phyloP scores from a whole-genome alignment of 1,284 basidiomycete species.

The Pisolithus thermaeus region DNA sequence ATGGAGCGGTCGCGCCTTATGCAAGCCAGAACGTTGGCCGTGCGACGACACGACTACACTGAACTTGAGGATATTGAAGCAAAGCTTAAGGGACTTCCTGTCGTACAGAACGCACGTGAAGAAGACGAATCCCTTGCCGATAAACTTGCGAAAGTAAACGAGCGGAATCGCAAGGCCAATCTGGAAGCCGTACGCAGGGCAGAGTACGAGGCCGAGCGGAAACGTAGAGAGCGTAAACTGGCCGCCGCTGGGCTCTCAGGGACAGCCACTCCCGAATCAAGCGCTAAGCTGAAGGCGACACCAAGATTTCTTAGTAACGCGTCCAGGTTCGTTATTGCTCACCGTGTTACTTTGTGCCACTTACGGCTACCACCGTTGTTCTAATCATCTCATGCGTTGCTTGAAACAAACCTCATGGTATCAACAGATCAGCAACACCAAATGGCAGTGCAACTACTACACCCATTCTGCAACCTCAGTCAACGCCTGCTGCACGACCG shows the following conservation, averaged over 20 bases:
- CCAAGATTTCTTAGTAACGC: conserved; percentile 45
- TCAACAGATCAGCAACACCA: conserved; percentile 47
- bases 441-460: conserved; percentile 27
- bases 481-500: conserved; percentile 26
- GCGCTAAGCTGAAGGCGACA: conserved; percentile 55
- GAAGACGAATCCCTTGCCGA: conserved; percentile 39
- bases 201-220: conserved; percentile 65
- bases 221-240: conserved; percentile 58
- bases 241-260: conserved; percentile 39
- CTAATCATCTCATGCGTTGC: conserved; percentile 5
- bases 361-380: conserved; percentile 1
- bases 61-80: conserved; percentile 58
- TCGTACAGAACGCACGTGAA: conserved; percentile 28
- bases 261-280: conserved; percentile 52
- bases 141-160: conserved; percentile 75
- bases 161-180: conserved; percentile 81
- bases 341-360: conserved; percentile 8
- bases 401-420: conserved; percentile 6
- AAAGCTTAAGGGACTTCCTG: conserved; percentile 51
- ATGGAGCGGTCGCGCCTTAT: conserved; percentile 59
- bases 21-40: conserved; percentile 65
- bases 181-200: conserved; percentile 72
- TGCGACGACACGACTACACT: conserved; percentile 58
- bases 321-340: conserved; percentile 42
- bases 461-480: conserved; percentile 22